Conservation (phyloP, 805 yeast species). For the Ogataea naganishii region DNA sequence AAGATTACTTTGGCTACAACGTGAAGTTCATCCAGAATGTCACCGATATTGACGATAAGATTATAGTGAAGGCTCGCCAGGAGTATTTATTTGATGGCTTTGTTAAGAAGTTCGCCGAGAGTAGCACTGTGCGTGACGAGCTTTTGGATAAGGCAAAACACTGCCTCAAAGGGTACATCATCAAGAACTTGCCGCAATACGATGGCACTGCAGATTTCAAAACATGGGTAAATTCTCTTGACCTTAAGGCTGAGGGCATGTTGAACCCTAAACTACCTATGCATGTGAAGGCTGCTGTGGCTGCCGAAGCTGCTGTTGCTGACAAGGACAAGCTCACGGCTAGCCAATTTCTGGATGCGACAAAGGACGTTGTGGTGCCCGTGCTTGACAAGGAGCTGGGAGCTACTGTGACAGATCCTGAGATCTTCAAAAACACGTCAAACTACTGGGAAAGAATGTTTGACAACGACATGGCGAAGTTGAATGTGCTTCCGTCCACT, state of each 20-base stretch:
- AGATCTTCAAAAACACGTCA: slow-evolving; percentile 72
- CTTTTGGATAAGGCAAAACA: slow-evolving; percentile 29
- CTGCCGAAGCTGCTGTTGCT: slow-evolving; percentile 41
- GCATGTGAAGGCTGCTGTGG: slow-evolving; percentile 57
- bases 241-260: slow-evolving; percentile 40
- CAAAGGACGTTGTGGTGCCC: slow-evolving; percentile 75
- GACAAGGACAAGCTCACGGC: slow-evolving; percentile 13
- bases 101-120: slow-evolving; percentile 21
- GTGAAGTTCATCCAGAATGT: slow-evolving; percentile 89
- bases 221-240: slow-evolving; percentile 42
- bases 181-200: slow-evolving; percentile 44
- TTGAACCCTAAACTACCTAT: slow-evolving; percentile 80
- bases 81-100: slow-evolving; percentile 67
- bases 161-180: slow-evolving; percentile 42
- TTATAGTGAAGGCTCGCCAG: slow-evolving; percentile 91
- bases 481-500: slow-evolving; percentile 80
- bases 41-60: slow-evolving; percentile 97
- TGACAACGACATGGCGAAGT: slow-evolving; percentile 74
- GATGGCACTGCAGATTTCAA: slow-evolving; percentile 28
- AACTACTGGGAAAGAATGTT: slow-evolving; percentile 83
- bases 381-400: slow-evolving; percentile 67
- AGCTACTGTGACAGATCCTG: slow-evolving; percentile 72
- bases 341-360: slow-evolving; percentile 33
- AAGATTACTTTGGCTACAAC: slow-evolving; percentile 87
- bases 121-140: slow-evolving; percentile 21